Evolutionary conservation across 2,329 filamentous ascomycete genomes (phyloP).

Genomic region (Epichloe hybrida): DNA sequence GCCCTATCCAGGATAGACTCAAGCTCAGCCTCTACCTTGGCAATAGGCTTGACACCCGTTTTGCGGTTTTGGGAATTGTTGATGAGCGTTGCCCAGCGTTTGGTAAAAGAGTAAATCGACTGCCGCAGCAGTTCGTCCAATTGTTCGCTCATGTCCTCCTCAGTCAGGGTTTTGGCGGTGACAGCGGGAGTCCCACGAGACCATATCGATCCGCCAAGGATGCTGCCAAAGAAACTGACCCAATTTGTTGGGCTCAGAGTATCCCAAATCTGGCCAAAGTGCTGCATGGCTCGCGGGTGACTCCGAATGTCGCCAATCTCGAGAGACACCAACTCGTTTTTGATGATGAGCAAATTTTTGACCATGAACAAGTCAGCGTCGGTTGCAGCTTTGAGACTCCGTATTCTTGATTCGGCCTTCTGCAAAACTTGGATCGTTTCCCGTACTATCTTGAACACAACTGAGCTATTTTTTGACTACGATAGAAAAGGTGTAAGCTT

Average conservation of each 20-base stretch:
- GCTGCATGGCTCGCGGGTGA: slow-evolving; percentile 36
- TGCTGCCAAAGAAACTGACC: slow-evolving; percentile 44
- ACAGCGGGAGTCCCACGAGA: slow-evolving; percentile 23
- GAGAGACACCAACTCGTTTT: slow-evolving; percentile 90
- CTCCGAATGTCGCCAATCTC: slow-evolving; percentile 66
- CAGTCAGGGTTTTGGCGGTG: slow-evolving; percentile 26
- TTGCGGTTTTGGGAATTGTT: slow-evolving; percentile 35
- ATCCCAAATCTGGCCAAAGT: slow-evolving; percentile 53
- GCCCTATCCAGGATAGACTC: slow-evolving; percentile 41
- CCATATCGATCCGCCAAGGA: slow-evolving; percentile 43
- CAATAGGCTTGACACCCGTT: slow-evolving; percentile 34
- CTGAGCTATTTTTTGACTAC: slow-evolving; percentile 34
- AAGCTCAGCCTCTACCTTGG: slow-evolving; percentile 41
- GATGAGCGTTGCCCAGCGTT: slow-evolving; percentile 40
- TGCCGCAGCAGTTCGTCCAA: slow-evolving; percentile 49
- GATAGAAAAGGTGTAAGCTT: background rate
- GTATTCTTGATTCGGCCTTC: slow-evolving; percentile 58
- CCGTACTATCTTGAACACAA: slow-evolving; percentile 63
- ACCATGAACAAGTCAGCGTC: slow-evolving; percentile 88
- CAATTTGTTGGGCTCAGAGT: slow-evolving; percentile 44
- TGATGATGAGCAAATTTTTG: slow-evolving; percentile 85
- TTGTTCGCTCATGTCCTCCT: slow-evolving; percentile 50
- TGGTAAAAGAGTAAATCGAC: slow-evolving; percentile 50
- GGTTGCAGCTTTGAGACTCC: slow-evolving; percentile 41
- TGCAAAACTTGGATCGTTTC: slow-evolving; percentile 78